phyloP scores from a whole-genome alignment of 768 basidiomycete genomes.

The Rickenella mellea region DNA sequence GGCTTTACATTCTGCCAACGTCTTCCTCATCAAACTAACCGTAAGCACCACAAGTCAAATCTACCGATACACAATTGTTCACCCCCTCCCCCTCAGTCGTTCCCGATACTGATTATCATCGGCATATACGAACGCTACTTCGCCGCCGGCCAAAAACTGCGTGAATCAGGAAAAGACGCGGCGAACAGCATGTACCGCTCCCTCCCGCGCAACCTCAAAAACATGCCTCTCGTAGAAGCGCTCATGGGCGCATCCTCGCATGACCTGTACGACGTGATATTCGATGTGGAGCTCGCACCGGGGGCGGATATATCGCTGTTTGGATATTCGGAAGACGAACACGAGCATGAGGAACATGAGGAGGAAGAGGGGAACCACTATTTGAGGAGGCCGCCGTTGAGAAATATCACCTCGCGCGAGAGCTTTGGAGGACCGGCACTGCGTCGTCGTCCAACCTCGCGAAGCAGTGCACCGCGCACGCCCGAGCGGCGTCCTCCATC shows the following conservation, averaged over 20 bases:
- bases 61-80: slow-evolving; percentile 2
- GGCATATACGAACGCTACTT: slow-evolving; percentile 73
- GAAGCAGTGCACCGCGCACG: neutral
- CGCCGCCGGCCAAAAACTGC: slow-evolving; percentile 36
- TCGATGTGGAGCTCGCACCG: slow-evolving; percentile 50
- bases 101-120: slow-evolving; percentile 71
- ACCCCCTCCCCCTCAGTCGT: slow-evolving; percentile 31
- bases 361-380: slow-evolving; percentile 14
- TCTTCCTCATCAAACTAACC: slow-evolving; percentile 77
- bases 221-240: slow-evolving; percentile 66
- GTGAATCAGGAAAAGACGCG: slow-evolving; percentile 41
- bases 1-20: slow-evolving; percentile 73
- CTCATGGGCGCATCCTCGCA: slow-evolving; percentile 61
- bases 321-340: slow-evolving; percentile 25
- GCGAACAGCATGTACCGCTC: slow-evolving; percentile 51
- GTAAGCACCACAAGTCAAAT: slow-evolving; percentile 24
- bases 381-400: neutral
- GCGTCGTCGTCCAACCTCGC: too few species aligned
- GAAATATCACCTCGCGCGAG: neutral
- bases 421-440: neutral
- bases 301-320: slow-evolving; percentile 28
- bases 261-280: slow-evolving; percentile 70
- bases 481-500: neutral
- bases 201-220: slow-evolving; percentile 63
- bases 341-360: slow-evolving; percentile 34